phyloP scores from a whole-genome alignment of 805 yeast genomes.

The Candida maris region DNA sequence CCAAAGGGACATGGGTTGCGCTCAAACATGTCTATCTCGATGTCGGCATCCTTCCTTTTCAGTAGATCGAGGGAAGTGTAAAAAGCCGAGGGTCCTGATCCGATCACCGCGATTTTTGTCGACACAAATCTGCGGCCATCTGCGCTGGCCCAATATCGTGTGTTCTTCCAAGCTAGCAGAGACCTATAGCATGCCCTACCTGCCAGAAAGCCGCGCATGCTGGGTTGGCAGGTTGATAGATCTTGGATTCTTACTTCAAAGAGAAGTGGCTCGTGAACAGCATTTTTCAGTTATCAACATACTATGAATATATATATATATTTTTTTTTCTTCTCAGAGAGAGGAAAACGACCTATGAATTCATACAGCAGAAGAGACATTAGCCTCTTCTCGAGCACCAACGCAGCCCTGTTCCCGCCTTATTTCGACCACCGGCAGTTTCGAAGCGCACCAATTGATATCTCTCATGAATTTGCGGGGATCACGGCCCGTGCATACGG shows the following conservation, averaged over 20 bases:
- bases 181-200: no score
- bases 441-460: slow-evolving; percentile 75
- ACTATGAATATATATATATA: no score
- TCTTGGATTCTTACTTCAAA: no score
- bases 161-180: no score
- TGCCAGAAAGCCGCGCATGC: no score
- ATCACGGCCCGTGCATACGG: slow-evolving; percentile 50
- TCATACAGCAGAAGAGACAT: neutral
- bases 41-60: slow-evolving; percentile 27
- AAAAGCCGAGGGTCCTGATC: slow-evolving; percentile 96
- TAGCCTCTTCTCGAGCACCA: neutral
- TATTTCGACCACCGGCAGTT: slow-evolving; percentile 22
- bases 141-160: no score
- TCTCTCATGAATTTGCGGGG: slow-evolving; percentile 73
- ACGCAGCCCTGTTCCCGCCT: slow-evolving; percentile 19
- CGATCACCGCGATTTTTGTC: slow-evolving; percentile 59
- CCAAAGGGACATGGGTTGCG: slow-evolving; percentile 89
- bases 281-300: no score
- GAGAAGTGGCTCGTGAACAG: no score
- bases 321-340: no score
- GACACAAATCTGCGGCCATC: neutral
- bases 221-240: no score
- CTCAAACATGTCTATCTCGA: slow-evolving; percentile 73
- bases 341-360: no score
- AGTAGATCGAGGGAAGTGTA: slow-evolving; percentile 78